Evolutionary conservation across 2,329 filamentous ascomycete genomes (phyloP).

Genomic region (Elsinoe fawcettii): DNA sequence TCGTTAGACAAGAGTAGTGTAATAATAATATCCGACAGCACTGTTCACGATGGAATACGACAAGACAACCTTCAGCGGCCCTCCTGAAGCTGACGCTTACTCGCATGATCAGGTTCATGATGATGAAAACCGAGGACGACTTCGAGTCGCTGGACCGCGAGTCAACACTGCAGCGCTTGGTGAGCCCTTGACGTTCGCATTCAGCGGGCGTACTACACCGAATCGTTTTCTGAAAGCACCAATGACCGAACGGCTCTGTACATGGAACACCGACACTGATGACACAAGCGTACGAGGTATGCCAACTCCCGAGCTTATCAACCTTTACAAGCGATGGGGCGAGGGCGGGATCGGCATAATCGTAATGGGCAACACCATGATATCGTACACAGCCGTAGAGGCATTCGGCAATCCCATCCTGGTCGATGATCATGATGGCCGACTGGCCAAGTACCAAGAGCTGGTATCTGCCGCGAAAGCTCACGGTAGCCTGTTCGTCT

Average conservation of each 20-base stretch:
- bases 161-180: slow-evolving; percentile 21
- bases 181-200: slow-evolving; percentile 25
- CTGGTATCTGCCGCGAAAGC: slow-evolving; percentile 22
- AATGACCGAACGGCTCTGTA: slow-evolving; percentile 28
- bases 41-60: slow-evolving; percentile 24
- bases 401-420: slow-evolving; percentile 28
- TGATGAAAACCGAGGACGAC: slow-evolving; percentile 20
- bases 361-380: slow-evolving; percentile 27
- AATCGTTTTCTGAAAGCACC: slow-evolving; percentile 28
- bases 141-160: slow-evolving; percentile 22
- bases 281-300: slow-evolving; percentile 24
- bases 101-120: slow-evolving; percentile 19
- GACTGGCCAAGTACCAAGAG: slow-evolving; percentile 22
- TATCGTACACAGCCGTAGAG: slow-evolving; percentile 27
- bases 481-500: slow-evolving; percentile 25
- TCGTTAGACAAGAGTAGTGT: too few species aligned
- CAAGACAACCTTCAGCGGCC: slow-evolving; percentile 15
- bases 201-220: slow-evolving; percentile 24
- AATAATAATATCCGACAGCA: too few species aligned
- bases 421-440: slow-evolving; percentile 23
- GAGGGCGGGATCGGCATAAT: slow-evolving; percentile 27
- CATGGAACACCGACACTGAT: slow-evolving; percentile 23
- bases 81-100: slow-evolving; percentile 22
- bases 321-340: slow-evolving; percentile 26
- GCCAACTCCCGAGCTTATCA: slow-evolving; percentile 23